A percentile compares a stretch with the other conserved stretches of the same genome.
These are phyloP conservation scores for Parmelia sp. DNA, from an alignment of 495 filamentous ascomycete genomes.

Conservation along the genomic window DNA sequence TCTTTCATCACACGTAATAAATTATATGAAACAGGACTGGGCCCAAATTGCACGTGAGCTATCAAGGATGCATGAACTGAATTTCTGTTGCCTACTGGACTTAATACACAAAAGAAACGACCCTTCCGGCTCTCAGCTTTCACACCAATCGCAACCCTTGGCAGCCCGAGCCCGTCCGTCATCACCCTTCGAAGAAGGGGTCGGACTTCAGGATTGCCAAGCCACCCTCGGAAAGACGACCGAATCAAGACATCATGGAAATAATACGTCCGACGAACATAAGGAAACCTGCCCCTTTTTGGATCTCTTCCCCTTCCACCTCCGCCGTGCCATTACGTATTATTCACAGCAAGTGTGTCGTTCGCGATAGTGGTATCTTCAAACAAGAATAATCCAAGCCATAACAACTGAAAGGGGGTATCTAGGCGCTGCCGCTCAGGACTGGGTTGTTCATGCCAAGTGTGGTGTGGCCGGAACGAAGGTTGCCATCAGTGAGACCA, in stretches of 20 bases:
- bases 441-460: constrained; percentile 46
- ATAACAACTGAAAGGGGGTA: constrained; percentile 20
- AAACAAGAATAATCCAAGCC: constrained; percentile 28
- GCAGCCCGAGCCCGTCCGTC: neutral
- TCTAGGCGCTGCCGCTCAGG: constrained; percentile 37
- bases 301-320: constrained; percentile 14
- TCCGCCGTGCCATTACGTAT: constrained; percentile 27
- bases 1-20: too few species aligned
- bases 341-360: constrained; percentile 23
- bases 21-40: too few species aligned
- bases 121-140: neutral
- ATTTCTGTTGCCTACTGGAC: constrained; percentile 14
- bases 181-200: constrained; percentile 16
- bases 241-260: constrained; percentile 5
- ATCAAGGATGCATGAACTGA: constrained; percentile 4
- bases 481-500: constrained; percentile 18
- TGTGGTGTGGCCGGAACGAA: constrained; percentile 31
- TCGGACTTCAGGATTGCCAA: constrained; percentile 10
- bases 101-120: constrained; percentile 13
- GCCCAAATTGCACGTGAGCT: neutral
- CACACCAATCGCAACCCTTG: constrained; percentile 3
- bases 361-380: constrained; percentile 38
- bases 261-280: constrained; percentile 4
- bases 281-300: constrained; percentile 13
- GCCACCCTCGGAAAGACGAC: constrained; percentile 2